Conservation (phyloP, 768 basidiomycete genomes). For the Tulasnella sp. region DNA sequence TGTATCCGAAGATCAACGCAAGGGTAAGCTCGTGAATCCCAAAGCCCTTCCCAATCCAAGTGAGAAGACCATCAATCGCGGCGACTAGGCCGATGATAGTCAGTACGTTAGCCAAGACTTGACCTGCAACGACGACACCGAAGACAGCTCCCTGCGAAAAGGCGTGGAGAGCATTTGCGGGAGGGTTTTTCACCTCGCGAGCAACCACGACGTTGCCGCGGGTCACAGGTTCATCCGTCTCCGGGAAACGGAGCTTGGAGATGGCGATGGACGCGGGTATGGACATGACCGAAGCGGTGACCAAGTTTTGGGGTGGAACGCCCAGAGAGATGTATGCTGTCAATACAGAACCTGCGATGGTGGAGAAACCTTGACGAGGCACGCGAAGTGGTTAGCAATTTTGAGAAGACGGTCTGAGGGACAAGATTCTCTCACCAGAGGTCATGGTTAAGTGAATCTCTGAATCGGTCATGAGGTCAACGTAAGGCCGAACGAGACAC, state of each 20-base stretch:
- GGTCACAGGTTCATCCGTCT: slow-evolving; percentile 83
- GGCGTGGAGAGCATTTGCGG: slow-evolving; percentile 74
- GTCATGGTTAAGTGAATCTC: slow-evolving; percentile 91
- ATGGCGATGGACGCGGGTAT: slow-evolving; percentile 96
- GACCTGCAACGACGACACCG: slow-evolving; percentile 83
- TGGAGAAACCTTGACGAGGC: slow-evolving; percentile 66
- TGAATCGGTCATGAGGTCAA: slow-evolving; percentile 81
- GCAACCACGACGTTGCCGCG: slow-evolving; percentile 79
- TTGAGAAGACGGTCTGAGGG: slow-evolving; percentile 35
- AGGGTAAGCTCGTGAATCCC: slow-evolving; percentile 81
- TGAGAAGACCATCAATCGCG: slow-evolving; percentile 79
- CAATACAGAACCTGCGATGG: slow-evolving; percentile 89
- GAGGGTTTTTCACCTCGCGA: slow-evolving; percentile 57
- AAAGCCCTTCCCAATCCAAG: slow-evolving; percentile 87
- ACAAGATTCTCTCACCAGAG: slow-evolving; percentile 55
- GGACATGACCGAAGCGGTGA: slow-evolving; percentile 92
- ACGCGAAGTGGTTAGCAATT: background rate
- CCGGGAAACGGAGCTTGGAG: slow-evolving; percentile 83
- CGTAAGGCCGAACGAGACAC: slow-evolving; percentile 81
- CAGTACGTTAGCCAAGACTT: slow-evolving; percentile 77
- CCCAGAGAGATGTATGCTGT: slow-evolving; percentile 70
- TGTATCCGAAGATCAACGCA: slow-evolving; percentile 80
- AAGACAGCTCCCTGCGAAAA: slow-evolving; percentile 85
- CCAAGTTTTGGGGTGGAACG: slow-evolving; percentile 66
- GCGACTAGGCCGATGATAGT: slow-evolving; percentile 83